These are phyloP conservation scores for Apiotrichum akiyoshidainum DNA, from an alignment of 1,284 basidiomycete genomes.

Conservation along the genomic window DNA sequence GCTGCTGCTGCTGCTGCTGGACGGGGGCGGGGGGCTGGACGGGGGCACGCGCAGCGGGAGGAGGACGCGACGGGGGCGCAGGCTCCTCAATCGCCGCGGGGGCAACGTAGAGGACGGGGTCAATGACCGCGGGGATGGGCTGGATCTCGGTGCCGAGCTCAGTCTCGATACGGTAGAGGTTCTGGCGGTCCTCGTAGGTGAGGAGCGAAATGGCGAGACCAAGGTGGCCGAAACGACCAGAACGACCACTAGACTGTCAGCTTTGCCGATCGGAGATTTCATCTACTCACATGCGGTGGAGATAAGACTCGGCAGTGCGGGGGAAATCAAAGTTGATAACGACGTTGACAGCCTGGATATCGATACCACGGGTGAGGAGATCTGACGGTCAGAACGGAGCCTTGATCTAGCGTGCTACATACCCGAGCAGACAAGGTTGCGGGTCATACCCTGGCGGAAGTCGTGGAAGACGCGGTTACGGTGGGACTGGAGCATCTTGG, in stretches of 20 bases:
- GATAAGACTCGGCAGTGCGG: constrained; percentile 96
- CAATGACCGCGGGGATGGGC: constrained; percentile 87
- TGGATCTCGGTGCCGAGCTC: constrained; percentile 98
- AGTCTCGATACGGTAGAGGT: constrained; percentile 95
- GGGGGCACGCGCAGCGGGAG: constrained; percentile 13
- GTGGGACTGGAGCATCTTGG: constrained; percentile 98
- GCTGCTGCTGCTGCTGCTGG: constrained; percentile 11
- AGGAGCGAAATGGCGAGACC: constrained; percentile 96
- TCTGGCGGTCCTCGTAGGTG: constrained; percentile 96
- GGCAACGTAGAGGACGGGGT: constrained; percentile 88
- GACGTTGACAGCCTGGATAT: constrained; percentile 99
- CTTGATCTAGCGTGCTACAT: constrained; percentile 15
- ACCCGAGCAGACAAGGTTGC: constrained; percentile 90
- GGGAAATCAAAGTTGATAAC: constrained; percentile 99
- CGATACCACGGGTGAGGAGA: constrained; percentile 96
- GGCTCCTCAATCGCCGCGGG: constrained; percentile 39
- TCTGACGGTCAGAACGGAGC: constrained; percentile 53
- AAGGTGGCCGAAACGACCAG: constrained; percentile 93
- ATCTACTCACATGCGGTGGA: constrained; percentile 61
- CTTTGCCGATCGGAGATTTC: background rate
- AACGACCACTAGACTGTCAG: constrained; percentile 69
- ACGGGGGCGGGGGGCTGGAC: constrained; percentile 3
- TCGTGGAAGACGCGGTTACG: constrained; percentile 99
- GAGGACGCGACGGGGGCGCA: constrained; percentile 17
- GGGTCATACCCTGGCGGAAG: constrained; percentile 96